These are phyloP conservation scores for Staphylotrichum tortipilum DNA, from an alignment of 495 filamentous ascomycete genomes.

Conservation along the genomic window DNA sequence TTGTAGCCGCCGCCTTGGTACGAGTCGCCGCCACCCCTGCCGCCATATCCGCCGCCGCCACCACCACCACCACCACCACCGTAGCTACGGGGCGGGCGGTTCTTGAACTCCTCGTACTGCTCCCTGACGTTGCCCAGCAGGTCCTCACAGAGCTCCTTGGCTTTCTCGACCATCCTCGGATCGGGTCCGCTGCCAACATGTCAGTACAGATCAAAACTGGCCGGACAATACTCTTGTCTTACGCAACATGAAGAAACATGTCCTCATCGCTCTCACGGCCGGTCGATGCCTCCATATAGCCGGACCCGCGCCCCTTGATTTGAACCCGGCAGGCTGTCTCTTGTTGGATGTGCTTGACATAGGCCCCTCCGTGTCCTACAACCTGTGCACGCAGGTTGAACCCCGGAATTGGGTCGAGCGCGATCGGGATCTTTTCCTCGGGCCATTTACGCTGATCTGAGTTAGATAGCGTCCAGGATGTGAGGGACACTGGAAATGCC, in stretches of 20 bases:
- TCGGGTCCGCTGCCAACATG: constrained; percentile 67
- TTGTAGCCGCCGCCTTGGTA: constrained; percentile 36
- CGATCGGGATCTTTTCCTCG: constrained; percentile 84
- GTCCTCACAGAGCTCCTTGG: constrained; percentile 81
- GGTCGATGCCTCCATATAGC: constrained; percentile 79
- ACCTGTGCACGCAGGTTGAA: constrained; percentile 95
- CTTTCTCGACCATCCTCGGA: constrained; percentile 72
- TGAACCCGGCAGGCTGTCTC: constrained; percentile 92
- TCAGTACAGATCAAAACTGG: constrained; percentile 27
- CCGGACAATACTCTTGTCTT: constrained; percentile 27
- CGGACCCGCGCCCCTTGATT: constrained; percentile 95
- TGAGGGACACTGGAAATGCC: background rate
- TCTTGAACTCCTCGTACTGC: constrained; percentile 84
- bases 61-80: constrained; percentile 35
- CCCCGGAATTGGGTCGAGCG: constrained; percentile 83
- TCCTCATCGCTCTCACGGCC: constrained; percentile 83
- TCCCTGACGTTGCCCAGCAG: constrained; percentile 73
- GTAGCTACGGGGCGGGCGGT: constrained; percentile 64
- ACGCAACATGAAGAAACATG: constrained; percentile 96
- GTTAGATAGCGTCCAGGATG: constrained; percentile 24
- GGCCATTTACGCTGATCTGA: constrained; percentile 86
- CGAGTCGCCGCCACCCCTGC: constrained; percentile 31
- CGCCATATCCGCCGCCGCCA: constrained; percentile 26
- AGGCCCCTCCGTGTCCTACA: constrained; percentile 83
- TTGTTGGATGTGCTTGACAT: constrained; percentile 95